phyloP scores from a whole-genome alignment of 1,284 basidiomycete species.

The Malassezia pachydermatis region DNA sequence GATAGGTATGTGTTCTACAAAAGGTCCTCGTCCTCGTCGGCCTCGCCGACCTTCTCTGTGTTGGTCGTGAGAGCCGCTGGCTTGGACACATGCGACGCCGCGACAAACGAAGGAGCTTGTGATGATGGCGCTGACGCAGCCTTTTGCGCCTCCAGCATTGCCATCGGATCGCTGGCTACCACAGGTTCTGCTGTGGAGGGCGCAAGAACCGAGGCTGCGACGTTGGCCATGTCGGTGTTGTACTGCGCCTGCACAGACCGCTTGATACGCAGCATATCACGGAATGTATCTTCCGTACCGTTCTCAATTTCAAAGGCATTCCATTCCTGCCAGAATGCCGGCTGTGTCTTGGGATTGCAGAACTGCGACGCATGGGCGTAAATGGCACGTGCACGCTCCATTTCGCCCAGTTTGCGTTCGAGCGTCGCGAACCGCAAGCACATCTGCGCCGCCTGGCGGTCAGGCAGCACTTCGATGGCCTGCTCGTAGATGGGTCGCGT shows the following conservation, averaged over 20 bases:
- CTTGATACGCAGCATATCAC: constrained; percentile 96
- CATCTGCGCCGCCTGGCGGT: constrained; percentile 92
- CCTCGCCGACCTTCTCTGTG: constrained; percentile 27
- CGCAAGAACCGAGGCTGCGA: constrained; percentile 42
- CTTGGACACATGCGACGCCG: constrained; percentile 58
- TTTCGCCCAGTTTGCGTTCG: constrained; percentile 95
- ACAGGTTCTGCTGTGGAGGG: constrained; percentile 28
- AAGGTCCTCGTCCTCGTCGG: constrained; percentile 44
- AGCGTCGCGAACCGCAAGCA: constrained; percentile 88
- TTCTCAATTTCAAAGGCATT: constrained; percentile 92
- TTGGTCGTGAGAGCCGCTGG: constrained; percentile 49
- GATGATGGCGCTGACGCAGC: constrained; percentile 17
- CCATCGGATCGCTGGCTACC: constrained; percentile 54
- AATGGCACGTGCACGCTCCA: constrained; percentile 88
- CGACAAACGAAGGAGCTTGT: constrained; percentile 55
- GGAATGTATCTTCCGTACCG: constrained; percentile 94
- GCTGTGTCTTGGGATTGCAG: constrained; percentile 72
- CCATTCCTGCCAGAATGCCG: constrained; percentile 93
- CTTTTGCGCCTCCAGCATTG: constrained; percentile 49
- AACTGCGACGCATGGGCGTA: constrained; percentile 97
- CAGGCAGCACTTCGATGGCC: constrained; percentile 84
- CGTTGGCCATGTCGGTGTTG: constrained; percentile 71
- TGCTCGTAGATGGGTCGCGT: constrained; percentile 93
- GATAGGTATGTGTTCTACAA: constrained; percentile 19
- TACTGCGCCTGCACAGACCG: constrained; percentile 95